These are phyloP conservation scores for Pseudopithomyces maydicus DNA, from an alignment of 2,329 filamentous ascomycete genomes.

Conservation along the genomic window DNA sequence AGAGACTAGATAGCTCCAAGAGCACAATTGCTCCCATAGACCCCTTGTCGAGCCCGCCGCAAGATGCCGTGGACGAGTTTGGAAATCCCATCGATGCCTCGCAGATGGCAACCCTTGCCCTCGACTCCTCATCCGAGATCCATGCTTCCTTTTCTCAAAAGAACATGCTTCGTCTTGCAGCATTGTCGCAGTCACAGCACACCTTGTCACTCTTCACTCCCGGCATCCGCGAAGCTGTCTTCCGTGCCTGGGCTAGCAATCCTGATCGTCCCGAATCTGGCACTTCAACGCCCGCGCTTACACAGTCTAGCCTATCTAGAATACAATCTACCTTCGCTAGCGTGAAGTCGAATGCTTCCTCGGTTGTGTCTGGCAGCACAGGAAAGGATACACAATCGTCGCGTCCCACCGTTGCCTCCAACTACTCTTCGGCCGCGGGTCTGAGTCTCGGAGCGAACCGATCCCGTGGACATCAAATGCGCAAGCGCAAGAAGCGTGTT, in stretches of 20 bases:
- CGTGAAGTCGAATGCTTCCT: conserved; percentile 53
- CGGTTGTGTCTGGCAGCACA: conserved; percentile 53
- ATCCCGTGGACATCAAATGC: conserved; percentile 64
- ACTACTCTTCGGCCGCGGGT: conserved; percentile 64
- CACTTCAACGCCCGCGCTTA: conserved; percentile 46
- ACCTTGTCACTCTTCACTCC: conserved; percentile 92
- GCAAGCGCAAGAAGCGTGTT: conserved; percentile 83
- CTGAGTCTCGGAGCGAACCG: conserved; percentile 67
- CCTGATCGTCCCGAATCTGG: conserved; percentile 69
- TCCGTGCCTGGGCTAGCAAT: conserved; percentile 86
- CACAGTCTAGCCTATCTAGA: conserved; percentile 51
- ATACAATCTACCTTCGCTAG: conserved; percentile 51
- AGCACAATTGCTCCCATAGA: conserved; percentile 68
- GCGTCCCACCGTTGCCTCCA: conserved; percentile 68
- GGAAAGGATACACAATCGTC: conserved; percentile 56
- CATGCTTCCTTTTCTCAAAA: conserved; percentile 95
- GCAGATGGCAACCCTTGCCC: conserved; percentile 75
- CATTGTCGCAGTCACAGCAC: conserved; percentile 84
- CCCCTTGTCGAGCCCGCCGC: conserved; percentile 78
- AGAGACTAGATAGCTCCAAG: conserved; percentile 54
- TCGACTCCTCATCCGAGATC: conserved; percentile 79
- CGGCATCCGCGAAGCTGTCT: conserved; percentile 86
- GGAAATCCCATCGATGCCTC: conserved; percentile 77
- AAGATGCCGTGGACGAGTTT: conserved; percentile 80
- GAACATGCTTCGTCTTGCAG: conserved; percentile 82